A percentile compares a stretch with the other conserved stretches of the same genome.
phyloP scores from a whole-genome alignment of 2,329 filamentous ascomycete genomes.

The Dactylella cylindrospora region DNA sequence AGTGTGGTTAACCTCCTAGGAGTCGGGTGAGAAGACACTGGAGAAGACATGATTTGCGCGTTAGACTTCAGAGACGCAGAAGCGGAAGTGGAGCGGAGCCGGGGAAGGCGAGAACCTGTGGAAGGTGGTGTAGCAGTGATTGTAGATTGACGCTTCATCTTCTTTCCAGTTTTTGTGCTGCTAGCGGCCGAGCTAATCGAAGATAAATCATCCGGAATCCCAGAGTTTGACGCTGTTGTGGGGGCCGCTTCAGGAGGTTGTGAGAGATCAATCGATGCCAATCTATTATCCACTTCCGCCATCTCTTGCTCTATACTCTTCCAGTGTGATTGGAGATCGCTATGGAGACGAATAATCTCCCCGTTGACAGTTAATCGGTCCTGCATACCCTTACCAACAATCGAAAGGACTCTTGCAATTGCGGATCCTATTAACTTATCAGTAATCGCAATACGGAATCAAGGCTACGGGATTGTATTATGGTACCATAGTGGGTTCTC shows the following conservation, averaged over 20 bases:
- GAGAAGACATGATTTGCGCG: constrained; percentile 46
- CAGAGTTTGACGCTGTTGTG: constrained; percentile 56
- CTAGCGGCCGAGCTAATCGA: constrained; percentile 19
- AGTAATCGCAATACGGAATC: background rate
- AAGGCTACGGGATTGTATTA: constrained; percentile 24
- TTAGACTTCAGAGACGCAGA: constrained; percentile 51
- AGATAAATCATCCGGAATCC: constrained; percentile 26
- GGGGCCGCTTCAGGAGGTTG: constrained; percentile 50
- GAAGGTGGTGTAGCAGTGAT: constrained; percentile 6
- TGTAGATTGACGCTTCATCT: constrained; percentile 26
- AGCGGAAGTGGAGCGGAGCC: constrained; percentile 54
- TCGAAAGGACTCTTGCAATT: constrained; percentile 83
- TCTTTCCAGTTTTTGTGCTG: constrained; percentile 5
- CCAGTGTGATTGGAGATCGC: constrained; percentile 83
- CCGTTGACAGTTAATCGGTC: constrained; percentile 96
- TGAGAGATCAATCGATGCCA: constrained; percentile 57
- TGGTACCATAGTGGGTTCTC: constrained; percentile 78
- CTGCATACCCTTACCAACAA: constrained; percentile 93
- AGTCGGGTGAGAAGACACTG: constrained; percentile 17
- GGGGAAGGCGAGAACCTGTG: constrained; percentile 22
- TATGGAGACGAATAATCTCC: constrained; percentile 82
- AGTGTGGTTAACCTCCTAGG: constrained; percentile 37
- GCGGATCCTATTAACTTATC: constrained; percentile 63
- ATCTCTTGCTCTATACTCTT: constrained; percentile 74
- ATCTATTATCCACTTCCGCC: constrained; percentile 69